Evolutionary conservation across 225 moss, liverwort and hornwort species (phyloP).

Genomic region (Thuidium tamariscinum): DNA sequence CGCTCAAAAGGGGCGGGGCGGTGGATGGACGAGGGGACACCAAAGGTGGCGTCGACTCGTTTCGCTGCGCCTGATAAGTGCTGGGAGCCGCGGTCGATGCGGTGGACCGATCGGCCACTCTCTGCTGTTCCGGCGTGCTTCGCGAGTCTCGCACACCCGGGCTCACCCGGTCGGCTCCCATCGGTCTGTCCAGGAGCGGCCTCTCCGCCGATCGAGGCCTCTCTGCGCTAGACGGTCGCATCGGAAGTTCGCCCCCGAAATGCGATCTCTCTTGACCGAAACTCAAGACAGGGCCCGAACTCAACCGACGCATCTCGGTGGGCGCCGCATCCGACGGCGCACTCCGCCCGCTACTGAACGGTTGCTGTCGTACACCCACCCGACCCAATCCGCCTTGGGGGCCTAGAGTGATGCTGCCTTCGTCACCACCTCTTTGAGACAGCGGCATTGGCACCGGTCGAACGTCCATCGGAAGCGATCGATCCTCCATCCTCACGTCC

Average conservation of each 20-base stretch:
- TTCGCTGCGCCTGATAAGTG: slow-evolving; percentile 33
- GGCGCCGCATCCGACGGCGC: slow-evolving; percentile 54
- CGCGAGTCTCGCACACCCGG: slow-evolving; percentile 53
- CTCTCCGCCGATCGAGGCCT: slow-evolving; percentile 60
- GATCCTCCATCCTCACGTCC: slow-evolving; percentile 89
- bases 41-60: slow-evolving; percentile 26
- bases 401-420: slow-evolving; percentile 61
- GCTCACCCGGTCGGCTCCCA: slow-evolving; percentile 47
- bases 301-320: slow-evolving; percentile 49
- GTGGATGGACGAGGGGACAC: slow-evolving; percentile 37
- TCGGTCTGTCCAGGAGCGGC: slow-evolving; percentile 64
- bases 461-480: slow-evolving; percentile 51
- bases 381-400: slow-evolving; percentile 86
- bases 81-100: slow-evolving; percentile 5
- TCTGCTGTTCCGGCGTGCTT: slow-evolving; percentile 41
- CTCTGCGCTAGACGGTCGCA: slow-evolving; percentile 61
- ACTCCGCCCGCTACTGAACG: slow-evolving; percentile 52
- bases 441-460: slow-evolving; percentile 74
- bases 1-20: slow-evolving; percentile 30
- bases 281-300: slow-evolving; percentile 40
- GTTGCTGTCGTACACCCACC: slow-evolving; percentile 44
- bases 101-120: slow-evolving; percentile 19
- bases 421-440: slow-evolving; percentile 68
- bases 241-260: slow-evolving; percentile 50
- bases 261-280: slow-evolving; percentile 46